These are phyloP conservation scores for Toxicodendron radicans DNA, from an alignment of 345 rosid genomes.

Conservation along the genomic window DNA sequence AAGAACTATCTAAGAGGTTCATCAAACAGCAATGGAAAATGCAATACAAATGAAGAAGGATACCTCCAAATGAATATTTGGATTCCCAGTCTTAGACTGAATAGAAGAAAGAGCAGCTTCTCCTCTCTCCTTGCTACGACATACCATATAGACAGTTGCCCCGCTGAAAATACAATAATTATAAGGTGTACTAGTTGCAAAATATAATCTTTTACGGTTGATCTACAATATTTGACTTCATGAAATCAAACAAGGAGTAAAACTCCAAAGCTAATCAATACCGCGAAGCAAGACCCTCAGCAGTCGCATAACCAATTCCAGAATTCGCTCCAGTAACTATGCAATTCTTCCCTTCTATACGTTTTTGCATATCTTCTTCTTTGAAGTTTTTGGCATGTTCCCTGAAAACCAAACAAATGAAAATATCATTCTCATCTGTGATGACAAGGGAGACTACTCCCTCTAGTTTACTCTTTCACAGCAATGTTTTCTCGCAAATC, in stretches of 20 bases:
- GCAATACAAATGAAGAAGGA: neutral
- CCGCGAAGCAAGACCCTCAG: conserved; percentile 97
- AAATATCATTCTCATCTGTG: neutral
- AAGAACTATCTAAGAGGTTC: neutral
- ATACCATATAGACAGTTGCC: conserved; percentile 80
- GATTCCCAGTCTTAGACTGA: conserved; percentile 64
- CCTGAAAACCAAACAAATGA: conserved; percentile 33
- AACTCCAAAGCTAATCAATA: conserved; percentile 24
- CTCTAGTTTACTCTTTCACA: conserved; percentile 4
- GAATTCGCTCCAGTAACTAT: conserved; percentile 95
- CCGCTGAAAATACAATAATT: conserved; percentile 46
- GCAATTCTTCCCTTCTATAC: conserved; percentile 71
- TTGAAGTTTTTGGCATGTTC: conserved; percentile 73
- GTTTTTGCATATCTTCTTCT: conserved; percentile 61
- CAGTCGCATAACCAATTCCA: conserved; percentile 86
- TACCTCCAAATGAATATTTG: conserved; percentile 84
- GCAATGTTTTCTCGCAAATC: too few relatives aligned
- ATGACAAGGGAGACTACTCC: neutral
- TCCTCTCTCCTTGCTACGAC: conserved; percentile 84
- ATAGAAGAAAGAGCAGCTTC: conserved; percentile 81
- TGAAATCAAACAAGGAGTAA: conserved; percentile 13
- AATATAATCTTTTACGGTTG: neutral
- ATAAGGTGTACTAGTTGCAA: neutral
- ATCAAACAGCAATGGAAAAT: neutral
- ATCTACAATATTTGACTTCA: neutral